These are phyloP conservation scores for Mycena capillaripes DNA, from an alignment of 768 basidiomycete genomes.

Conservation along the genomic window DNA sequence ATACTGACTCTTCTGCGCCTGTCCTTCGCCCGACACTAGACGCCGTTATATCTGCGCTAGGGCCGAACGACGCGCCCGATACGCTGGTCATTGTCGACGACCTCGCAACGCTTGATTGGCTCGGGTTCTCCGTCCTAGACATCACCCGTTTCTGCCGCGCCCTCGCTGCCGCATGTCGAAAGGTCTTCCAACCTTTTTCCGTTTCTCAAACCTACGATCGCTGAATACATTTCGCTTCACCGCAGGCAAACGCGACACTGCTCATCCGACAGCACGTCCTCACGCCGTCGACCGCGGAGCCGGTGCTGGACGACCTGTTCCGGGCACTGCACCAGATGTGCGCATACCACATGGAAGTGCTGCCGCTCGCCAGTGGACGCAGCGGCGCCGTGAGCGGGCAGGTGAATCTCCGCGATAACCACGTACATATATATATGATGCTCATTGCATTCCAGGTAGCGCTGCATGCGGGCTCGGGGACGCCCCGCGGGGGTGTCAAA, in stretches of 20 bases:
- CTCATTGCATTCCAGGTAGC: slow-evolving; percentile 61
- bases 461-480: slow-evolving; percentile 69
- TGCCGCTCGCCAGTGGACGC: slow-evolving; percentile 78
- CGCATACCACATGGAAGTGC: slow-evolving; percentile 79
- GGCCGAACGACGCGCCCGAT: slow-evolving; percentile 21
- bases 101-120: slow-evolving; percentile 77
- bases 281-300: slow-evolving; percentile 58
- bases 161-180: slow-evolving; percentile 65
- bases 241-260: slow-evolving; percentile 66
- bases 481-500: slow-evolving; percentile 48
- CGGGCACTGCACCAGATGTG: slow-evolving; percentile 72
- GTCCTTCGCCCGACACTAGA: slow-evolving; percentile 54
- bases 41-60: slow-evolving; percentile 47
- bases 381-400: slow-evolving; percentile 87
- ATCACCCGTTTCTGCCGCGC: slow-evolving; percentile 73
- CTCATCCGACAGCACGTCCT: slow-evolving; percentile 76
- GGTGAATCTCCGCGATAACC: slow-evolving; percentile 54
- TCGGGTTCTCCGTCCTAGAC: slow-evolving; percentile 67
- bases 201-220: not conserved
- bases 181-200: slow-evolving; percentile 51
- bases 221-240: not conserved
- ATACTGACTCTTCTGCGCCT: slow-evolving; percentile 35
- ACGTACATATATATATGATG: not conserved
- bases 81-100: slow-evolving; percentile 79
- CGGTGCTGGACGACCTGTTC: slow-evolving; percentile 66